phyloP scores from a whole-genome alignment of 1,139 yeast species.

The Scheffersomyces titani region DNA sequence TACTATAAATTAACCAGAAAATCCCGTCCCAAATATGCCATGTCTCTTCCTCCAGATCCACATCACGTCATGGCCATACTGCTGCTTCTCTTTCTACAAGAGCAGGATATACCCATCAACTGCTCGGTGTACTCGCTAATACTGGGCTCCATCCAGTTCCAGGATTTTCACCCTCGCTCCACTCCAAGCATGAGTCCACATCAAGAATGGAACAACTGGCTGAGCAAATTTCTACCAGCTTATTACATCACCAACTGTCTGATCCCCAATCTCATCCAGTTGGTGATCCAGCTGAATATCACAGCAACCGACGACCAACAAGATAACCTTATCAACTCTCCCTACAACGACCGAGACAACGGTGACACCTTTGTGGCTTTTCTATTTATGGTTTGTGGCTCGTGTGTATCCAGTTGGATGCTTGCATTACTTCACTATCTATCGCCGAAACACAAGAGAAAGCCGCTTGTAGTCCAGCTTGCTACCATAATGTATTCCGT shows the following conservation, averaged over 20 bases:
- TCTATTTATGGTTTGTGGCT: conserved; percentile 41
- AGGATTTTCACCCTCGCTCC: conserved; percentile 19
- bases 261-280: conserved; percentile 15
- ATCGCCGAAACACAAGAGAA: conserved; percentile 44
- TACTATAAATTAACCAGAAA: background rate
- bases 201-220: conserved; percentile 1
- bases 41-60: conserved; percentile 1
- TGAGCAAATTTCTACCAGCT: conserved; percentile 32
- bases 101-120: conserved; percentile 24
- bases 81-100: conserved; percentile 20
- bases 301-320: background rate
- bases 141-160: conserved; percentile 26
- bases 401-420: conserved; percentile 55
- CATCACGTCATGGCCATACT: conserved; percentile 20
- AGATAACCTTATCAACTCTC: conserved; percentile 7
- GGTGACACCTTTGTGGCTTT: conserved; percentile 50
- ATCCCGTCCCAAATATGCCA: background rate
- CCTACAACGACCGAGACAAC: conserved; percentile 31
- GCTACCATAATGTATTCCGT: conserved; percentile 49
- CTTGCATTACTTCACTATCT: conserved; percentile 46
- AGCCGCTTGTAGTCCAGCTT: conserved; percentile 47
- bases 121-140: conserved; percentile 43
- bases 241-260: conserved; percentile 47
- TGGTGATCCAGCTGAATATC: conserved; percentile 8
- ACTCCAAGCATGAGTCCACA: conserved; percentile 9